phyloP scores from a whole-genome alignment of 2,329 filamentous ascomycete genomes.

The Cadophora gregata region DNA sequence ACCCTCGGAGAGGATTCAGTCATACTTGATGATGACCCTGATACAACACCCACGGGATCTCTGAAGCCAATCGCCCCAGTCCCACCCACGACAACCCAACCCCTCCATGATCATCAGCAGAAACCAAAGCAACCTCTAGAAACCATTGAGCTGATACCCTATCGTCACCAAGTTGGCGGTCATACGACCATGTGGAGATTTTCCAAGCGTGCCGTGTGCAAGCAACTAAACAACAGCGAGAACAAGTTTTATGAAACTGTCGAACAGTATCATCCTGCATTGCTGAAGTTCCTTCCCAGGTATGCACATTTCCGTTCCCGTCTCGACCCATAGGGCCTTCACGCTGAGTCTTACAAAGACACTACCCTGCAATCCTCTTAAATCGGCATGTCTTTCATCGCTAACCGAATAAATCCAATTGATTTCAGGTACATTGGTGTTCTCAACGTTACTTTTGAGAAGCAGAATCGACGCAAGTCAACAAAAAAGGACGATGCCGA shows the following conservation, averaged over 20 bases:
- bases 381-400: slow-evolving; percentile 21
- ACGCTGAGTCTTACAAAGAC: slow-evolving; percentile 40
- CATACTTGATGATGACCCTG: slow-evolving; percentile 36
- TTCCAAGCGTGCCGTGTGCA: slow-evolving; percentile 93
- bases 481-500: slow-evolving; percentile 57
- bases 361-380: slow-evolving; percentile 21
- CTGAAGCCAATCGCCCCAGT: slow-evolving; percentile 39
- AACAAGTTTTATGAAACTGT: slow-evolving; percentile 99
- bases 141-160: slow-evolving; percentile 94
- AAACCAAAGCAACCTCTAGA: slow-evolving; percentile 66
- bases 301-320: slow-evolving; percentile 47
- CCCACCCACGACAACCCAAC: slow-evolving; percentile 40
- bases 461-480: slow-evolving; percentile 72
- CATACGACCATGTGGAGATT: slow-evolving; percentile 97
- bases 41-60: slow-evolving; percentile 42
- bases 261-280: slow-evolving; percentile 86
- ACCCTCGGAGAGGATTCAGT: slow-evolving; percentile 37
- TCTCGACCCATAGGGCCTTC: slow-evolving; percentile 40
- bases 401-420: slow-evolving; percentile 38
- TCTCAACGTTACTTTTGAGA: slow-evolving; percentile 93
- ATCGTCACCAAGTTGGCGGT: slow-evolving; percentile 95
- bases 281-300: slow-evolving; percentile 91
- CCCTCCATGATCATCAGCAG: slow-evolving; percentile 57
- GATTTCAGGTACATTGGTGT: slow-evolving; percentile 87
- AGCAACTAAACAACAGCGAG: slow-evolving; percentile 96